These are phyloP conservation scores for Penicillium paxilli DNA, from an alignment of 495 filamentous ascomycete genomes.

Conservation along the genomic window DNA sequence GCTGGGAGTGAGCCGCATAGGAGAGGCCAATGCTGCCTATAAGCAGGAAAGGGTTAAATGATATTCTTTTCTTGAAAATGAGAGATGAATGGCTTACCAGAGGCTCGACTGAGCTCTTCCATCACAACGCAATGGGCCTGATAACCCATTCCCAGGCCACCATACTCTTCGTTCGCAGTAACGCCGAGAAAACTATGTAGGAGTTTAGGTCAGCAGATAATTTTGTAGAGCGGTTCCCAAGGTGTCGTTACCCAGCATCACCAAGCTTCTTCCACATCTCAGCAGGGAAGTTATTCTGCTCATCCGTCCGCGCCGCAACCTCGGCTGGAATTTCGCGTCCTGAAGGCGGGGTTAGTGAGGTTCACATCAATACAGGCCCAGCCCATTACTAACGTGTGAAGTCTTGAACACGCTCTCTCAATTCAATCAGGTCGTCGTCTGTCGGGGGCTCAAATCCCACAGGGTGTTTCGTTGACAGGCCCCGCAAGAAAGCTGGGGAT, in stretches of 20 bases:
- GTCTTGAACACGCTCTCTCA: constrained; percentile 89
- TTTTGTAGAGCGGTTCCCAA: neutral
- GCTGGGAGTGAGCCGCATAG: constrained; percentile 94
- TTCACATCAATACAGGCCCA: neutral
- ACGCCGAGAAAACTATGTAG: constrained; percentile 74
- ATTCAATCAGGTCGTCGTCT: constrained; percentile 72
- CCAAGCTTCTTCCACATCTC: constrained; percentile 95
- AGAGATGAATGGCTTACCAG: constrained; percentile 39
- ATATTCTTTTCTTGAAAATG: constrained; percentile 19
- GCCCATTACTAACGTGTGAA: constrained; percentile 61
- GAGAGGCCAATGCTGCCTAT: constrained; percentile 84
- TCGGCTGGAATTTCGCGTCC: constrained; percentile 71
- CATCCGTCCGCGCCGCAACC: constrained; percentile 78
- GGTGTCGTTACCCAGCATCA: constrained; percentile 63
- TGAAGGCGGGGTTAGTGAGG: constrained; percentile 17
- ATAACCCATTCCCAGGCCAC: constrained; percentile 89
- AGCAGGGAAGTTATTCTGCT: constrained; percentile 80
- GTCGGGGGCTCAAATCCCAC: constrained; percentile 76
- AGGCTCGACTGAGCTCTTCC: constrained; percentile 79
- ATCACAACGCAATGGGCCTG: constrained; percentile 96
- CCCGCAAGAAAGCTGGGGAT: constrained; percentile 34
- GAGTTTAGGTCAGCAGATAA: constrained; percentile 6
- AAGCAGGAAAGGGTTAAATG: neutral
- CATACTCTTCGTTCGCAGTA: constrained; percentile 91
- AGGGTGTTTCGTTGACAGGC: constrained; percentile 76